Evolutionary conservation across 768 basidiomycete genomes (phyloP).

Genomic region (Pulveroboletus sp.): DNA sequence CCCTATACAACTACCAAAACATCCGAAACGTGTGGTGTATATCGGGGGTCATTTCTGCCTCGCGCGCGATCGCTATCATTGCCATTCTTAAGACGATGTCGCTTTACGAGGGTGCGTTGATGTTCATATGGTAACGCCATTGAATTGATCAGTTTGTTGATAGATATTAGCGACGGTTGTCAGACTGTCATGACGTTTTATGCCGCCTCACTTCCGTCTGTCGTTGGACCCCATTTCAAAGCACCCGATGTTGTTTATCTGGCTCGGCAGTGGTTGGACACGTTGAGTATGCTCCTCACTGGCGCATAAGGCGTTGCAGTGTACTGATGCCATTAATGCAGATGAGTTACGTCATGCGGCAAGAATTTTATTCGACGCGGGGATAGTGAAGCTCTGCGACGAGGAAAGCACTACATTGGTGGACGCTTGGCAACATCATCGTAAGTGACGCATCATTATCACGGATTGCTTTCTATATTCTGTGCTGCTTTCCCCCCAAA

Average conservation of each 20-base stretch:
- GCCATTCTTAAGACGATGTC: conserved; percentile 66
- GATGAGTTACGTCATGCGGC: conserved; percentile 77
- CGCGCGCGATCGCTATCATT: conserved; percentile 61
- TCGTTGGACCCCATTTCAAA: conserved; percentile 56
- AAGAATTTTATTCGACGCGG: conserved; percentile 72
- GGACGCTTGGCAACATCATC: conserved; percentile 58
- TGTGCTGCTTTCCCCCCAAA: conserved; percentile 25
- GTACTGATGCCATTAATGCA: conserved; percentile 25
- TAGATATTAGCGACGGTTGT: conserved; percentile 66
- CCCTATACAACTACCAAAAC: conserved; percentile 36
- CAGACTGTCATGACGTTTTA: conserved; percentile 80
- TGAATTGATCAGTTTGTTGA: not conserved
- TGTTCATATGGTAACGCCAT: not conserved
- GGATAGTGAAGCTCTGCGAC: conserved; percentile 62
- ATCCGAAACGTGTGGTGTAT: conserved; percentile 62
- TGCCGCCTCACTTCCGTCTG: conserved; percentile 59
- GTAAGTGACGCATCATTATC: conserved; percentile 36
- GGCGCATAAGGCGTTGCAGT: not conserved
- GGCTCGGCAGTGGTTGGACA: conserved; percentile 71
- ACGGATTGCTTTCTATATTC: not conserved
- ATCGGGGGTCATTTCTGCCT: conserved; percentile 65
- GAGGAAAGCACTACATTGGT: conserved; percentile 55
- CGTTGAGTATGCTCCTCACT: conserved; percentile 48
- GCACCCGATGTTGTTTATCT: conserved; percentile 70
- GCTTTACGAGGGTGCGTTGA: conserved; percentile 58